Evolutionary conservation across 352 stramenopile species (phyloP), one percentile per base, ranked within the genome.

Genomic region (Nothophytophthora sp.): DNA sequence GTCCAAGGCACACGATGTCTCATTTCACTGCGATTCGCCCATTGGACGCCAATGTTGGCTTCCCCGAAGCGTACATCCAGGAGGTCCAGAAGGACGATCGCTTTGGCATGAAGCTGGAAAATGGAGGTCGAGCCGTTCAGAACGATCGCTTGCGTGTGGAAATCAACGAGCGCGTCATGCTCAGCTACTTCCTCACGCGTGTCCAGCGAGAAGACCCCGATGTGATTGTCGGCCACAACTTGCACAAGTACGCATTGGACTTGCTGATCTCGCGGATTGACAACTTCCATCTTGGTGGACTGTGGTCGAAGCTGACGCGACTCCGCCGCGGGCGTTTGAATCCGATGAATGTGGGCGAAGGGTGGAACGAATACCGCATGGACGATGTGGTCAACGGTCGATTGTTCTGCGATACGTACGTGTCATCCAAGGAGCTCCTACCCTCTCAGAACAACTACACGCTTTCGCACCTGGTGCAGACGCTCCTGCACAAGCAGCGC

Each of bases 161-260:
- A 40, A 73, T 89, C 18, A 95, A 92, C 49, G 85, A 95, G 50
- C 85, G 84, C 54, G 80, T 88, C 33, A 72, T 95, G 70, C 70
- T 95, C 20, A 93, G 75, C 52, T 95, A 91, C 54, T 93, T 95
- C 40, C 56, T 95, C 41, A 90, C 81, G 22, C 90, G 96, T 50
- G 73, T 99, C 29, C 92, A 98, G 43, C 72, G 63, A 27, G 96
- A 98, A 81, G 98, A 99, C 71, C 97, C 97, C 5, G 98, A 99
- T 61, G 86, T 99, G 7, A 85, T 99, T 24, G 90, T 99, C 12
- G 97, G 96, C 10, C 97, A 99, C 81, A 99, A 99, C 70, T 83
- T 99, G 38, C 94, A 98, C 76, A 97, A 97, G 34, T 99, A 99
- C 63, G 96, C 98, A 16, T 81, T 99, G 27, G 95, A 99, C 62